Base-by-base conservation (phyloP, 2,329 filamentous ascomycete genomes). In the Talaromyces funiculosus region DNA sequence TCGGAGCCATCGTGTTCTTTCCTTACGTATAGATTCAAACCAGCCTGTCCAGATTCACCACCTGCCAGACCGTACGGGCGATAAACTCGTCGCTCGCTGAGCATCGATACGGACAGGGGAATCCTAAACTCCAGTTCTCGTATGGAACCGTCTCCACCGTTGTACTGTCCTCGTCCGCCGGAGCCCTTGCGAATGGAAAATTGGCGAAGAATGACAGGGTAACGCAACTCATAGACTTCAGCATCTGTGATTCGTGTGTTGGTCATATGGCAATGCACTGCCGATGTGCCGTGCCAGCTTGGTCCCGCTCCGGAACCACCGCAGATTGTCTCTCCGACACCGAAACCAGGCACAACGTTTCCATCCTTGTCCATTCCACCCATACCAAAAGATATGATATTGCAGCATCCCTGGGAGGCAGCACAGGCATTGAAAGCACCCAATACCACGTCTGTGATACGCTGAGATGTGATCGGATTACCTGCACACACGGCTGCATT, bases 251-350 rank as follows among this genome's bases (percentile, higher is more conserved):
- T 94, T 4, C 90, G 84, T 0, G 90, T 94, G 73, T 94, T 95
- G 10, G 90, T 94, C 89, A 93, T 93, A 76, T 94, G 90, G 5
- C 86, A 88, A 70, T 94, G 89, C 33, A 93, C 88, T 16, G 89
- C 90, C 61, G 81, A 86, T 20, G 89, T 88, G 29, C 90, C 90
- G 63, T 87, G 81, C 90, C 90, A 94, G 18, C 82, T 81, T 0
- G 87, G 84, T 0, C 90, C 90, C 0, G 90, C 90, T 45, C 90
- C 90, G 47, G 84, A 86, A 2, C 90, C 90, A 43, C 90, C 90
- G 0, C 90, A 89, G 63, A 94, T 93, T 2, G 90, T 94, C 73
- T 94, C 90, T 72, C 93, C 93, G 77, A 93, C 93, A 10, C 90
- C 90, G 70, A 94, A 93, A 0, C 90, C 90, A 35, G 85, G 85